These are phyloP conservation scores for Amauroascus verrucosus DNA, from an alignment of 2,329 filamentous ascomycete species.

Conservation along the genomic window DNA sequence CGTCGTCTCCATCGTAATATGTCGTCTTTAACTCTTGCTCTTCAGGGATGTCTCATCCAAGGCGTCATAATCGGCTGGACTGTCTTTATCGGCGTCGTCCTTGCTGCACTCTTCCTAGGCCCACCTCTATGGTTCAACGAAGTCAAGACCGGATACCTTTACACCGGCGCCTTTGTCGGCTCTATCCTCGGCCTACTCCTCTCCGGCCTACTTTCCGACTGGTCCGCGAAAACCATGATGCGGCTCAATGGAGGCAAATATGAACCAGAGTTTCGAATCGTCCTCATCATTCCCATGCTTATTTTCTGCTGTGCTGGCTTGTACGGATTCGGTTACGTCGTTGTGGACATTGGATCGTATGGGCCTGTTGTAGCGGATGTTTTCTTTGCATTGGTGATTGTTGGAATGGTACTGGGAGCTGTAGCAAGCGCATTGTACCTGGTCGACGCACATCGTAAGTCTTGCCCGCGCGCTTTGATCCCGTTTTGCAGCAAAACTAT, in stretches of 20 bases:
- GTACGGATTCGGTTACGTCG: constrained; percentile 73
- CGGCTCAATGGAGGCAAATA: constrained; percentile 68
- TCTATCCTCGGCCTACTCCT: constrained; percentile 66
- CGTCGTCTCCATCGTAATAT: background rate
- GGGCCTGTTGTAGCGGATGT: constrained; percentile 65
- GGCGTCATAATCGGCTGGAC: constrained; percentile 92
- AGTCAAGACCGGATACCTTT: constrained; percentile 73
- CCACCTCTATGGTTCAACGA: constrained; percentile 74
- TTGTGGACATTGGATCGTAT: constrained; percentile 51
- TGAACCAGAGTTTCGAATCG: constrained; percentile 80
- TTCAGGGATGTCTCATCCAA: constrained; percentile 59
- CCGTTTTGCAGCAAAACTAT: constrained; percentile 3
- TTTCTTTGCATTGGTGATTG: constrained; percentile 75
- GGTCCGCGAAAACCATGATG: constrained; percentile 59
- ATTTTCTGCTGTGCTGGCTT: constrained; percentile 67
- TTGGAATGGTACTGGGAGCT: constrained; percentile 84
- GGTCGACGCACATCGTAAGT: constrained; percentile 79
- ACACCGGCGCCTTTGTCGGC: constrained; percentile 76
- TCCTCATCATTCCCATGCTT: constrained; percentile 73
- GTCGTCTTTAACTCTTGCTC: constrained; percentile 12
- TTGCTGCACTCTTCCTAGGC: constrained; percentile 71
- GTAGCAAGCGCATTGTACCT: constrained; percentile 80
- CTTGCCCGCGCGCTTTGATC: background rate
- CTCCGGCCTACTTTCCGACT: constrained; percentile 65
- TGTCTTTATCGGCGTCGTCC: constrained; percentile 75